These are phyloP conservation scores for Gastrolobium villosum DNA, from an alignment of 306 rosid species.

Conservation along the genomic window DNA sequence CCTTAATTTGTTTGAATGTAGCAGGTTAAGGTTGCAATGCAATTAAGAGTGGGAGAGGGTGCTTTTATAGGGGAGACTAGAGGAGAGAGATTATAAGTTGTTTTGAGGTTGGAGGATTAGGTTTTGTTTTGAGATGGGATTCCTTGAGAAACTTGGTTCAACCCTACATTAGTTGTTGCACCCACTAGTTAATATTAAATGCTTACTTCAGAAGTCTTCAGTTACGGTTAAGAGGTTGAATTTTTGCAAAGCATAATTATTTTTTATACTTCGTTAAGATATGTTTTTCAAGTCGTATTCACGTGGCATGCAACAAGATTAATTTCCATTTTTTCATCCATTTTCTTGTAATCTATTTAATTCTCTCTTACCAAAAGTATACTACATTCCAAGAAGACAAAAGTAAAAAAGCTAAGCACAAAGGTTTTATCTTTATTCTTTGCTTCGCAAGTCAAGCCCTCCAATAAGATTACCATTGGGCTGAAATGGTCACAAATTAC, in stretches of 20 bases:
- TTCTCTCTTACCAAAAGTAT: background rate
- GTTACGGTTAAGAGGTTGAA: conserved; percentile 29
- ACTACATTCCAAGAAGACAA: background rate
- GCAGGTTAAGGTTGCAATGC: conserved; percentile 38
- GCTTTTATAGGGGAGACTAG: conserved; percentile 56
- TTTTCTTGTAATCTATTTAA: background rate
- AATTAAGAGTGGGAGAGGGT: conserved; percentile 39
- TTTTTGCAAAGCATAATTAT: conserved; percentile 25
- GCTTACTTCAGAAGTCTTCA: conserved; percentile 69
- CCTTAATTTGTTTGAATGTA: background rate
- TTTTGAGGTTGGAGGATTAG: conserved; percentile 72
- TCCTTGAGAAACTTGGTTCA: conserved; percentile 63
- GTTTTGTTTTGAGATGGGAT: conserved; percentile 61
- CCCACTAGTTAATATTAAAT: conserved; percentile 74
- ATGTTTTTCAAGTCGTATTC: conserved; percentile 7
- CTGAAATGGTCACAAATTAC: conserved; percentile 27
- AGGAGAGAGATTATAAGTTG: conserved; percentile 48
- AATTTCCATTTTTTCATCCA: background rate
- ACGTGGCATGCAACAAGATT: background rate
- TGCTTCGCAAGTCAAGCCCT: background rate
- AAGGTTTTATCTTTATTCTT: conserved; percentile 4
- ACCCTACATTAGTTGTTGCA: conserved; percentile 79
- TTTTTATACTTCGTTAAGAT: conserved; percentile 1
- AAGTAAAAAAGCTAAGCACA: conserved; percentile 2
- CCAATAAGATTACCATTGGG: background rate